Conservation (phyloP, 805 yeast species). For the Schwanniomyces polymorphus region DNA sequence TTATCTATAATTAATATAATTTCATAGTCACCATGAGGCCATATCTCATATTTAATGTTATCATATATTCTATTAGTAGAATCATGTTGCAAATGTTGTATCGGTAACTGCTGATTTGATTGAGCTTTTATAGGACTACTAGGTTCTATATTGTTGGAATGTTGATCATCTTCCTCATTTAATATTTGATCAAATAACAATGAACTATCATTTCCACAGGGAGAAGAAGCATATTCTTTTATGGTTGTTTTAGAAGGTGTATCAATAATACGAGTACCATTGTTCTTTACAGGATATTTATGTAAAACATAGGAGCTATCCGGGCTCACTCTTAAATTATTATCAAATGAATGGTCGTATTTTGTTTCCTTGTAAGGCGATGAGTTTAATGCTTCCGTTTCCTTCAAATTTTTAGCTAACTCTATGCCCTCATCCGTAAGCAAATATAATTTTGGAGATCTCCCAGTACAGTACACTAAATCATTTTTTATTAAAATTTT, state of each 20-base stretch:
- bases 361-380: conserved; percentile 17
- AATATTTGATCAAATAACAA: neutral
- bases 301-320: neutral
- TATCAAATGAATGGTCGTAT: conserved; percentile 32
- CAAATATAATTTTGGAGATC: conserved; percentile 55
- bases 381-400: conserved; percentile 38
- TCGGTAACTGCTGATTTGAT: neutral
- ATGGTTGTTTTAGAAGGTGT: neutral
- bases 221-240: neutral
- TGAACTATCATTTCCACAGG: neutral
- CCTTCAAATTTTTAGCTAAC: conserved; percentile 57
- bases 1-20: conserved; percentile 71
- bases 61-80: conserved; percentile 14
- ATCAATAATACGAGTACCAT: too few species aligned
- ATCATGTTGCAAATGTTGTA: conserved; percentile 20
- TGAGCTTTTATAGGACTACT: neutral
- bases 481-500: conserved; percentile 63
- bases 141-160: neutral
- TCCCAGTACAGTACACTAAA: conserved; percentile 54
- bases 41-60: conserved; percentile 43
- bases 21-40: conserved; percentile 64
- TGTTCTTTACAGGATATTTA: neutral
- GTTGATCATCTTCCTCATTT: neutral
- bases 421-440: conserved; percentile 70
- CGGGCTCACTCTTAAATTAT: conserved; percentile 29